Conservation (phyloP, 2,329 filamentous ascomycete genomes). For the Penicillium sp. region DNA sequence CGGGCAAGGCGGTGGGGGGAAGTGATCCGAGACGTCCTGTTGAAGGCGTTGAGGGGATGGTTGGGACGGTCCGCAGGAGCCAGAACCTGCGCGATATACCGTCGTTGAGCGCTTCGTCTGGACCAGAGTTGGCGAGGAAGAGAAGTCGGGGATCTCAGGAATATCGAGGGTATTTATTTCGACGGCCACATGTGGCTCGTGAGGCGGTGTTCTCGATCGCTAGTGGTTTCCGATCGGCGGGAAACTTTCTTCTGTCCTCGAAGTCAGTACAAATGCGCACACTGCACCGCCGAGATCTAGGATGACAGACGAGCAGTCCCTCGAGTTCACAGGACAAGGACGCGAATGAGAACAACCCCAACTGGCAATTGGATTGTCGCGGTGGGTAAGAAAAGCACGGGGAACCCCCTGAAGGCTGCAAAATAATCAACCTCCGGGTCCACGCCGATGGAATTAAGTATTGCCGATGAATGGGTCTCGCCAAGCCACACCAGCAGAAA, state of each 20-base stretch:
- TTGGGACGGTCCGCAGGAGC: constrained; percentile 26
- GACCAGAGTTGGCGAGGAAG: constrained; percentile 13
- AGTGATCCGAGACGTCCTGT: constrained; percentile 19
- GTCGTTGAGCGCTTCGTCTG: constrained; percentile 8
- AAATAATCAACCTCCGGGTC: constrained; percentile 19
- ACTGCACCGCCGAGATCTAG: neutral
- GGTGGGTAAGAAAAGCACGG: constrained; percentile 15
- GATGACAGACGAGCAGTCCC: constrained; percentile 1
- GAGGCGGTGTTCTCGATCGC: constrained; percentile 13
- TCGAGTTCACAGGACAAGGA: constrained; percentile 3
- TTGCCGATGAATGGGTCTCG: constrained; percentile 17
- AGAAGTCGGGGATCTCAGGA: constrained; percentile 4
- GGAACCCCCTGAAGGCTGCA: constrained; percentile 21
- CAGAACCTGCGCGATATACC: constrained; percentile 21
- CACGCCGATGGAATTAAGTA: constrained; percentile 24
- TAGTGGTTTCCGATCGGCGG: constrained; percentile 4
- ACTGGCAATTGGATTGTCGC: constrained; percentile 10
- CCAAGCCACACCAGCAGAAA: constrained; percentile 12
- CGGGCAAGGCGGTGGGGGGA: constrained; percentile 16
- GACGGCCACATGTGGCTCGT: constrained; percentile 19
- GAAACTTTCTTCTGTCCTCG: constrained; percentile 7
- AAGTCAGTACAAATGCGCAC: constrained; percentile 4
- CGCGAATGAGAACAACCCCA: constrained; percentile 1
- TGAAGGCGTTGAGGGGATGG: constrained; percentile 18
- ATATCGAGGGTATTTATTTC: constrained; percentile 8